Evolutionary conservation across 2,329 filamentous ascomycete genomes (phyloP), one percentile per base, ranked within the genome.

Genomic region (Neopestalotiopsis rosae): DNA sequence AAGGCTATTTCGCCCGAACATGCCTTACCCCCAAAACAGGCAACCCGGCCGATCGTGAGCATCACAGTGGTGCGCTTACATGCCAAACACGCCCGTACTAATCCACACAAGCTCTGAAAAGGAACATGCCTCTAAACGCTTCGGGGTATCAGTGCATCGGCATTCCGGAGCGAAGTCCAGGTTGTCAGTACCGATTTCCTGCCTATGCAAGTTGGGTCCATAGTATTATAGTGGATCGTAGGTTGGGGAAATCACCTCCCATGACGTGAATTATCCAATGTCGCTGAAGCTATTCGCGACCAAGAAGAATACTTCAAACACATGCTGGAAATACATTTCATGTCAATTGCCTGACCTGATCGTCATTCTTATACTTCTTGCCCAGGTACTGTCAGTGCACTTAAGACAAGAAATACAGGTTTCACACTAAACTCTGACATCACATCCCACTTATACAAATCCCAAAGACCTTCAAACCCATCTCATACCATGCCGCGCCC

Each of bases 31-130:
- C n/a, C 17, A 38, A 61, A 61, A 61, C 30, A 40, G 59, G 59
- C 17, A 61, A 34, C 17, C 59, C 59, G 59, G 32, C 32, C 57
- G 45, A 59, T 24, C 34, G n/a, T 61, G 59, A 1, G 2, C 14
- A 61, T 3, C 10, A n/a, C 14, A 61, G 13, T 61, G 59, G 32
- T 40, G 59, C 59, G 59, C 59, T 61, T 61, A 61, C 32, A 34
- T 17, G n/a, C 24, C 34, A n/a, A n/a, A n/a, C 2, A 52, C 14
- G 34, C 34, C 34, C 34, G 34, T 59, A 28, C 13, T 28, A 59
- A 59, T 59, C 57, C 57, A 59, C 57, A 59, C 30, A 28, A 59
- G 13, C 57, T 59, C 32, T 34, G 14, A 28, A 59, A n/a, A 20
- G 3, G 24, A 24, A 24, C 2, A 24, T 24, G 24, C 28, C 12